Percentiles rank a stretch among this genome's conserved stretches.
These are phyloP conservation scores for Persicaria tinctoria DNA, from an alignment of 148 eudicot genomes.

Conservation along the genomic window DNA sequence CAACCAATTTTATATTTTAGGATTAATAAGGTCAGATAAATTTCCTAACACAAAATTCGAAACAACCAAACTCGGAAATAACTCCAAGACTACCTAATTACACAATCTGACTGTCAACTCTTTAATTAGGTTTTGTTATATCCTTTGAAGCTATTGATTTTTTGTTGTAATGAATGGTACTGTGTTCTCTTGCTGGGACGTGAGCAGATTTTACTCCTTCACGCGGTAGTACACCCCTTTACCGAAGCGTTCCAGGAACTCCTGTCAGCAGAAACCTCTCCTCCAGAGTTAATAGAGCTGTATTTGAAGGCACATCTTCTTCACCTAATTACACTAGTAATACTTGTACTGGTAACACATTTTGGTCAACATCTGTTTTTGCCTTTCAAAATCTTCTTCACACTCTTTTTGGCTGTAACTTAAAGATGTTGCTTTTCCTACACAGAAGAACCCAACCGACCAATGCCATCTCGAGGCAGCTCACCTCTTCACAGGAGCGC, in stretches of 20 bases:
- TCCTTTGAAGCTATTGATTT: no score
- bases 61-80: no score
- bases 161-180: no score
- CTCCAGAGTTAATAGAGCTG: constrained; percentile 24
- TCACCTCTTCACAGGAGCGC: neutral
- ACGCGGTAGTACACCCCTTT: constrained; percentile 62
- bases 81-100: no score
- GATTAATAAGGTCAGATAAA: no score
- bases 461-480: neutral
- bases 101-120: no score
- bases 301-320: constrained; percentile 21
- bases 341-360: constrained; percentile 17
- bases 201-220: constrained; percentile 84
- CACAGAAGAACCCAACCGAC: constrained; percentile 9
- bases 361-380: neutral
- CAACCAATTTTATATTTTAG: no score
- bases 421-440: neutral
- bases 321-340: neutral
- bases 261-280: constrained; percentile 24
- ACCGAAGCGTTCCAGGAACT: constrained; percentile 35
- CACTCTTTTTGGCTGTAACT: neutral
- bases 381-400: neutral
- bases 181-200: neutral
- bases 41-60: no score
- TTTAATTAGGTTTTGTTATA: no score